Percentiles rank a stretch among this genome's conserved stretches.
Conservation (phyloP, 352 stramenopile genomes). For the Thalassiosira mediterranea region DNA sequence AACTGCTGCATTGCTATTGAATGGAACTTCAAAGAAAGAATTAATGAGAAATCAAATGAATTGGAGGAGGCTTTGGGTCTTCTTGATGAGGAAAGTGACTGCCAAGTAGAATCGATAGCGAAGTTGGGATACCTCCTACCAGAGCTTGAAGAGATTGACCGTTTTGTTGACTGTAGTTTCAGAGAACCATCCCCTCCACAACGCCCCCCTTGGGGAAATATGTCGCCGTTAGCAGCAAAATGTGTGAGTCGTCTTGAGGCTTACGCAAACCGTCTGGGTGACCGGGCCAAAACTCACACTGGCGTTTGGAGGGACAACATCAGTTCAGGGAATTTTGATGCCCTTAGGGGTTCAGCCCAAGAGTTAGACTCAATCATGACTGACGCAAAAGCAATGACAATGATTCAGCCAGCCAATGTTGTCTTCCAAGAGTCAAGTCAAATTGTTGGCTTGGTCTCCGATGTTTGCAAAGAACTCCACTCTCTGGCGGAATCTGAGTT, state of each 20-base stretch:
- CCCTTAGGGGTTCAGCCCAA: conserved; percentile 3
- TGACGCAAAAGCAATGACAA: background rate
- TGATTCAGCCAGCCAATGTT: background rate
- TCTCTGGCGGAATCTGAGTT: conserved; percentile 7
- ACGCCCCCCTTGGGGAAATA: background rate
- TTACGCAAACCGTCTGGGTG: conserved; percentile 9
- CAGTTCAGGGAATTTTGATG: background rate
- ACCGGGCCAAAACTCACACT: conserved; percentile 3
- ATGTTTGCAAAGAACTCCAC: conserved; percentile 3
- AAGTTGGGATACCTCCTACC: conserved; percentile 17
- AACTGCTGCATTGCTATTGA: conserved; percentile 30
- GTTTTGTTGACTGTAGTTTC: background rate
- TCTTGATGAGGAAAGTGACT: background rate
- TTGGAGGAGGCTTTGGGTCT: background rate
- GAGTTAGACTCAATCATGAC: conserved; percentile 9
- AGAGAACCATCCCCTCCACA: background rate
- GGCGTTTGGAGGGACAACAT: conserved; percentile 13
- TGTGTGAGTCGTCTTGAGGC: conserved; percentile 12
- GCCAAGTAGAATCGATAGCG: conserved; percentile 1
- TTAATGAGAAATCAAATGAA: conserved; percentile 20
- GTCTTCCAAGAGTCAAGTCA: background rate
- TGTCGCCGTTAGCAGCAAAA: conserved; percentile 2
- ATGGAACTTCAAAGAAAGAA: conserved; percentile 9
- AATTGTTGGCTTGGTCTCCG: background rate
- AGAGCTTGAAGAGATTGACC: conserved; percentile 29